Percentiles rank a stretch among this genome's conserved stretches.
Evolutionary conservation across 2,329 filamentous ascomycete genomes (phyloP).

Genomic region (Grosmannia penicillata): DNA sequence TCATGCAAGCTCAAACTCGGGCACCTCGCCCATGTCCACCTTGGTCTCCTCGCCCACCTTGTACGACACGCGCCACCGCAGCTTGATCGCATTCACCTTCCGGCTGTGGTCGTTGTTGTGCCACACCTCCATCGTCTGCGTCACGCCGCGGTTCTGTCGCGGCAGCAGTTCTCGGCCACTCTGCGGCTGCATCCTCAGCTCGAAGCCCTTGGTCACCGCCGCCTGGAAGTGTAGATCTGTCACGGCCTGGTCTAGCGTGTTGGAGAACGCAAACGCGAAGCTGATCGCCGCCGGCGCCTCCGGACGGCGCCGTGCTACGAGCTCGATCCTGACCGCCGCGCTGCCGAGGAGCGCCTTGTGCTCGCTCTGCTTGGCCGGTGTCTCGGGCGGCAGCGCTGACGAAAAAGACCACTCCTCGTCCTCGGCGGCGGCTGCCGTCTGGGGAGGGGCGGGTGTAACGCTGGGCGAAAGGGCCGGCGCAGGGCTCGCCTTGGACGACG

Average conservation of each 20-base stretch:
- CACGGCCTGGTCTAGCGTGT: slow-evolving; percentile 56
- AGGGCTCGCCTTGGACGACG: slow-evolving; percentile 20
- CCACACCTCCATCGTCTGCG: slow-evolving; percentile 62
- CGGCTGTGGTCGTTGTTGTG: slow-evolving; percentile 53
- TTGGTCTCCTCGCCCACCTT: slow-evolving; percentile 47
- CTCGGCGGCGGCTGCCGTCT: slow-evolving; percentile 27
- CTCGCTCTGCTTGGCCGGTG: slow-evolving; percentile 33
- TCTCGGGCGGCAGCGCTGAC: slow-evolving; percentile 59
- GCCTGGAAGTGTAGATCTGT: slow-evolving; percentile 78
- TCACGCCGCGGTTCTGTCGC: slow-evolving; percentile 59
- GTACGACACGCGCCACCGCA: slow-evolving; percentile 82
- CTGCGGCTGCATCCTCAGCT: slow-evolving; percentile 71
- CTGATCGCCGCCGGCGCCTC: slow-evolving; percentile 43
- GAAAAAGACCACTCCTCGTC: slow-evolving; percentile 95
- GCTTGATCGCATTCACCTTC: slow-evolving; percentile 68
- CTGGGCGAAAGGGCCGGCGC: no score
- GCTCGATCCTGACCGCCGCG: slow-evolving; percentile 55
- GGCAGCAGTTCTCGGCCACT: slow-evolving; percentile 63
- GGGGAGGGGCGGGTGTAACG: slow-evolving; percentile 11
- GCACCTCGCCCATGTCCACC: slow-evolving; percentile 74
- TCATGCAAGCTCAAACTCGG: slow-evolving; percentile 60
- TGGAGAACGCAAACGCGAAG: slow-evolving; percentile 71
- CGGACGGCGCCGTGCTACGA: slow-evolving; percentile 49
- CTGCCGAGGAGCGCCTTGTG: slow-evolving; percentile 55
- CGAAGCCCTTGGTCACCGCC: slow-evolving; percentile 84